These are phyloP conservation scores for Jamesozyma piceae DNA, from an alignment of 805 yeast species.

Conservation along the genomic window DNA sequence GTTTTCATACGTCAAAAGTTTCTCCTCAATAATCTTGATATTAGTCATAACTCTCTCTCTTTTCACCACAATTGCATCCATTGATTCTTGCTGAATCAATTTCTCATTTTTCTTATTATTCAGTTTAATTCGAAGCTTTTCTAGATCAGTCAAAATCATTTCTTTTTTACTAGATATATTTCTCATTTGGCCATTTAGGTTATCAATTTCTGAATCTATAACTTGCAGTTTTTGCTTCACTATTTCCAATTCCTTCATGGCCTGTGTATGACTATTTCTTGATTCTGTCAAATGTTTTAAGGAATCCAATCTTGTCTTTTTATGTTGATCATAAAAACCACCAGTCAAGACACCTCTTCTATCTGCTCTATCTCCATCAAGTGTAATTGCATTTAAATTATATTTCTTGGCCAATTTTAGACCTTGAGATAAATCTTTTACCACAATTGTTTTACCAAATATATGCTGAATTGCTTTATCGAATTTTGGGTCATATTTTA, in stretches of 20 bases:
- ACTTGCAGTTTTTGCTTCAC: constrained; percentile 34
- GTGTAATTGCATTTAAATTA: constrained; percentile 68
- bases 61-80: constrained; percentile 30
- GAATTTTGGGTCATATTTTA: constrained; percentile 49
- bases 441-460: constrained; percentile 74
- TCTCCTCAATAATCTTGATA: constrained; percentile 31
- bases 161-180: constrained; percentile 35
- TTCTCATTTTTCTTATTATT: constrained; percentile 36
- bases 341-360: constrained; percentile 79
- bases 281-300: constrained; percentile 48
- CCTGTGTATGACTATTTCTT: constrained; percentile 20
- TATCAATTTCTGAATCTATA: constrained; percentile 46
- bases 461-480: constrained; percentile 66
- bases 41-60: constrained; percentile 30
- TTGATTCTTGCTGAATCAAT: constrained; percentile 37
- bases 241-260: constrained; percentile 34
- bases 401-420: constrained; percentile 52
- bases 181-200: constrained; percentile 38
- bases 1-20: constrained; percentile 34
- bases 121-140: constrained; percentile 36
- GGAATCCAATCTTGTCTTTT: constrained; percentile 60
- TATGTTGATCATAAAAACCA: constrained; percentile 63
- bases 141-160: constrained; percentile 33
- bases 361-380: constrained; percentile 87
- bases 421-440: constrained; percentile 59